These are phyloP conservation scores for Scleroderma citrinum DNA, from an alignment of 768 basidiomycete genomes.

Conservation along the genomic window DNA sequence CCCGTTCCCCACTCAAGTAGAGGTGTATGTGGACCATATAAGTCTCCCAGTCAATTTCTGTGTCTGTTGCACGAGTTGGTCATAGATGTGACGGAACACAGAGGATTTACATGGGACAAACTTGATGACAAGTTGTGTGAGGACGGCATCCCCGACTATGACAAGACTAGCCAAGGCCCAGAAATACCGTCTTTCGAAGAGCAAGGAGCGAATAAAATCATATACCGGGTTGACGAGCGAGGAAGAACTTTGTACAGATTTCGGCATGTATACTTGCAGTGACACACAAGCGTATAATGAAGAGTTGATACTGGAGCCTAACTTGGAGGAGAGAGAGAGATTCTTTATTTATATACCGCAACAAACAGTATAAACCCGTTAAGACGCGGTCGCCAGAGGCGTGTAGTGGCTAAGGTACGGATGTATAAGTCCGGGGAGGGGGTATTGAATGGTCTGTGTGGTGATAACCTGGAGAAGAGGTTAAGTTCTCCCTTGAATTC, in stretches of 20 bases:
- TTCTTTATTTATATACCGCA: no score
- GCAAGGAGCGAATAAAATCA: slow-evolving; percentile 13
- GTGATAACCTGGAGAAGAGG: no score
- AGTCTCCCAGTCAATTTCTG: slow-evolving; percentile 97
- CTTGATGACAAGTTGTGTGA: slow-evolving; percentile 76
- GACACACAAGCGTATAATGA: no score
- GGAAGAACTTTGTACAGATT: neutral
- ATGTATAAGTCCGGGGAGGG: no score
- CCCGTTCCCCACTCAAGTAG: slow-evolving; percentile 74
- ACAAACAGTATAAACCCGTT: no score
- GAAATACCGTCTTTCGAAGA: slow-evolving; percentile 57
- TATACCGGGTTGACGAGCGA: neutral
- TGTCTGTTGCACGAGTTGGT: slow-evolving; percentile 52
- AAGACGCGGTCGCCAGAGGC: no score
- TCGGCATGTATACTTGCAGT: neutral
- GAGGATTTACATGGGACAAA: slow-evolving; percentile 72
- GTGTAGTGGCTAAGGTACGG: no score
- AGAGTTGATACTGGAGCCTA: no score
- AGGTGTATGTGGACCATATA: slow-evolving; percentile 86
- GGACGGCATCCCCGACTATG: slow-evolving; percentile 65
- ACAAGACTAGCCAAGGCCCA: slow-evolving; percentile 60
- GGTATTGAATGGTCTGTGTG: no score
- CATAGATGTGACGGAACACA: slow-evolving; percentile 7
- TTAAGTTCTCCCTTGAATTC: no score
- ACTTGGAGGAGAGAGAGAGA: no score